Base-by-base conservation (phyloP, 805 yeast species). In the Kazachstania taianensis region DNA sequence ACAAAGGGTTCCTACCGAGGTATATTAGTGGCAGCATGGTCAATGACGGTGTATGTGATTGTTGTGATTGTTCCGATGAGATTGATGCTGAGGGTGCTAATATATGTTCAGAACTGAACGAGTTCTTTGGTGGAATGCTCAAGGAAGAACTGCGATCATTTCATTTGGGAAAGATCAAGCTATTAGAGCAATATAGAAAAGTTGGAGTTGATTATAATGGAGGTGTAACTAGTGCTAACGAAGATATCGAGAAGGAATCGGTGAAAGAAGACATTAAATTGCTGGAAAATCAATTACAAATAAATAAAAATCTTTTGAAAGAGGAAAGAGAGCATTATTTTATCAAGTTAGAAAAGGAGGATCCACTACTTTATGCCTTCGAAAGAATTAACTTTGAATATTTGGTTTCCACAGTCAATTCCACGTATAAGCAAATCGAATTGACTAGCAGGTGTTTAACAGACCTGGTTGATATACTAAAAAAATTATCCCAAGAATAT, bases 21-120 rank as follows among this genome's bases (percentile, higher is more conserved):
- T 72, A 65, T 43, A 69, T 92, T 10, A 79, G 85, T 5, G 68
- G 77, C 6, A 73, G 65, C 48, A 70, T 76, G 40, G 81, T 92
- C 13, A 75, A 79, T 48, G 98, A 92, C 59, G 96, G 96, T 0
- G 76, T 79, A 2, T 92, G 98, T 62, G 98, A 92, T 54, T 92
- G 98, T 58, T 92, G 98, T 59, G 98, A 92, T 60, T 97, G 98
- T 7, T 71, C 85, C 1, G 98, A 92, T 59, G 98, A 92, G 18
- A 31, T 34, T 14, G 32, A 38, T 31, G 20, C 32, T 8, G 33
- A 34, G 8, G 17, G 12, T 3, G 18, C 15, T 4, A 26, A 26
- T 15, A 26, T 14, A 10, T 26, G 29, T 13, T 8, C 9, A 14
- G 29, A 26, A 26, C 5, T 26, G 4, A 12, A 26, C 9, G 13